These are phyloP conservation scores for Pseudozyma sp. DNA, from an alignment of 1,284 basidiomycete genomes.

Conservation along the genomic window DNA sequence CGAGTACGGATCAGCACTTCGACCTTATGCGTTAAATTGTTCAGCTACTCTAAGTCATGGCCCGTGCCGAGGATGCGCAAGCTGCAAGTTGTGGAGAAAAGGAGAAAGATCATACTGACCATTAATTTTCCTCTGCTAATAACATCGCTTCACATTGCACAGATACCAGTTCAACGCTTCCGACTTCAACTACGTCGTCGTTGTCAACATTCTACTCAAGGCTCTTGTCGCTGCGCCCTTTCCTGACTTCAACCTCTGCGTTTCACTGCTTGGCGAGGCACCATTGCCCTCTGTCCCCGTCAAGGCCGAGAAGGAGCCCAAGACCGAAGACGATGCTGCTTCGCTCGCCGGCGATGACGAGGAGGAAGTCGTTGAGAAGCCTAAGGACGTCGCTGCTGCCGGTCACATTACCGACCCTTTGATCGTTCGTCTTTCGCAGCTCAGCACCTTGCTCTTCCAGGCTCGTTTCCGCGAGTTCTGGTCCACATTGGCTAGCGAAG, in stretches of 20 bases:
- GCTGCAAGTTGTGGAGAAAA: background rate
- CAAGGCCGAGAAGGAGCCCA: slow-evolving; percentile 49
- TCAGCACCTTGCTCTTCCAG: slow-evolving; percentile 83
- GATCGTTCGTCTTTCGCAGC: slow-evolving; percentile 79
- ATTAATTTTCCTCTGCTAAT: background rate
- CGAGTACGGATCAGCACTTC: background rate
- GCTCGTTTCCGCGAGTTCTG: slow-evolving; percentile 93
- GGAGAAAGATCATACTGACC: slow-evolving; percentile 14
- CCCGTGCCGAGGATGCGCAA: slow-evolving; percentile 9
- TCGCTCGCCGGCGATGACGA: slow-evolving; percentile 44
- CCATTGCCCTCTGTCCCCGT: slow-evolving; percentile 38
- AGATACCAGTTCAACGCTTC: slow-evolving; percentile 97
- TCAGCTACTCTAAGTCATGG: background rate
- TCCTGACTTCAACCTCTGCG: slow-evolving; percentile 88
- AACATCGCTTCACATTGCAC: slow-evolving; percentile 18
- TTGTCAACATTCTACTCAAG: slow-evolving; percentile 94
- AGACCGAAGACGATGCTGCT: slow-evolving; percentile 29
- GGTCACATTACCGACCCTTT: slow-evolving; percentile 71
- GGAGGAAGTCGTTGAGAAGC: slow-evolving; percentile 33
- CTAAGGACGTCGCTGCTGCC: slow-evolving; percentile 69
- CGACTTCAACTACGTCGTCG: slow-evolving; percentile 90
- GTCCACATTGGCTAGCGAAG: slow-evolving; percentile 71
- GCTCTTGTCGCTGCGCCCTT: slow-evolving; percentile 84
- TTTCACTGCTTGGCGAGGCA: slow-evolving; percentile 84
- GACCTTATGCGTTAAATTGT: background rate